Evolutionary conservation across 305 asterid genomes (phyloP), one percentile per base, ranked within the genome.

Genomic region (Withania somnifera): DNA sequence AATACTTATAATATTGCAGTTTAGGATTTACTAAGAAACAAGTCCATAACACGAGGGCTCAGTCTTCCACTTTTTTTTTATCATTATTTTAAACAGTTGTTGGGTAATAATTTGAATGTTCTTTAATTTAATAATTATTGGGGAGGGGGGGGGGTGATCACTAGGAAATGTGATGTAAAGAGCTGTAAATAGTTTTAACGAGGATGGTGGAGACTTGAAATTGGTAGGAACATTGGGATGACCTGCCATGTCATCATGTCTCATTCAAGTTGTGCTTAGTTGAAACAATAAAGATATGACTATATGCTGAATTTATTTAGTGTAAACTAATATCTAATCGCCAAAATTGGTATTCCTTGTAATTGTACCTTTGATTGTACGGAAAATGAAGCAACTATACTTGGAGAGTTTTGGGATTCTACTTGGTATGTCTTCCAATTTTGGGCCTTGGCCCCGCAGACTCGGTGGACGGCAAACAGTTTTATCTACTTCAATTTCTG

Each of bases 1-100:
- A 73, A 64, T 64, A 2, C 13, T 19, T 2, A 19, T 26, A 83
- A 79, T 73, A 84, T 84, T 84, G 67, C 83, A 84, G 84, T 84
- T 75, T 26, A 68, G 82, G 50, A 54, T 85, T 56, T 75, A 26
- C 42, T 38, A 60, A 77, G 20, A 60, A 45, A 64, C 47, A 78
- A 82, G 36, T 76, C 82, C 86, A 83, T 57, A 87, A 84, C 91
- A 91, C 91, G 86, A 91, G 94, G 87, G 82, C 88, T 87, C 24
- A 81, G 60, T 78, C 81, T 78, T 77, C 40, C 80, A 79, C 47
- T 45, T 45, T 71, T 42, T 2, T 15, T 6, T 30, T 64, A 30
- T 54, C 2, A n/a, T 54, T 11, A 24, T 10, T 11, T 11, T 60
- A 60, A 68, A 24, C 19, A 60, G 19, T 60, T 63, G 22, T 19